These are phyloP conservation scores for Aspergillus luchuensis DNA, from an alignment of 2,329 filamentous ascomycete species.

Conservation along the genomic window DNA sequence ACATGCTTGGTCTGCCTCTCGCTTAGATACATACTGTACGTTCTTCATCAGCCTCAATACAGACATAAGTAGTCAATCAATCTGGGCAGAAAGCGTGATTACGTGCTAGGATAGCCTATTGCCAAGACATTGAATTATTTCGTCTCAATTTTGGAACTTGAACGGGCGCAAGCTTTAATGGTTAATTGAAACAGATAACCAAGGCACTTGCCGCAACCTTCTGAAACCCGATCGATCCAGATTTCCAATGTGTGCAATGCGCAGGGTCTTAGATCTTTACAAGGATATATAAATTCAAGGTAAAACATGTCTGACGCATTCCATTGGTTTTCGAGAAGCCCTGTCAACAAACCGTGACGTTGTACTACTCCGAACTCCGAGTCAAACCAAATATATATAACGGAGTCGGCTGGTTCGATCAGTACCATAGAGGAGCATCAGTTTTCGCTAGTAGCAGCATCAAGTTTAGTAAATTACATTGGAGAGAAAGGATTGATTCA, in stretches of 20 bases:
- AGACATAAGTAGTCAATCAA: no score
- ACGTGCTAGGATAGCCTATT: background rate
- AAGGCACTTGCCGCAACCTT: background rate
- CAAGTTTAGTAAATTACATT: no score
- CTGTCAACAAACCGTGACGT: background rate
- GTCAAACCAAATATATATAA: background rate
- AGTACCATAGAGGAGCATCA: no score
- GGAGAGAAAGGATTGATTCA: background rate
- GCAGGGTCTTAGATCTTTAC: background rate
- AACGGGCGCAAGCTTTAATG: background rate
- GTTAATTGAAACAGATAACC: background rate
- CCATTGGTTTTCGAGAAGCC: background rate
- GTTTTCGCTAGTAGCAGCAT: no score
- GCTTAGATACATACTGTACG: background rate
- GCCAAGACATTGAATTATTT: background rate
- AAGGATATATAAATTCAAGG: background rate
- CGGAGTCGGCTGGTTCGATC: background rate
- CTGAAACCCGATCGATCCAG: background rate
- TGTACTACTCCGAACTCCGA: background rate
- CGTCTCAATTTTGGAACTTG: background rate
- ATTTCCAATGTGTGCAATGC: background rate
- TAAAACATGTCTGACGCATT: background rate
- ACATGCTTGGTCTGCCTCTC: background rate
- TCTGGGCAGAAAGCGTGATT: no score
- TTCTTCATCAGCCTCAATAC: no score